Conservation (phyloP, 2,329 filamentous ascomycete species). For the Falciphora oryzae region DNA sequence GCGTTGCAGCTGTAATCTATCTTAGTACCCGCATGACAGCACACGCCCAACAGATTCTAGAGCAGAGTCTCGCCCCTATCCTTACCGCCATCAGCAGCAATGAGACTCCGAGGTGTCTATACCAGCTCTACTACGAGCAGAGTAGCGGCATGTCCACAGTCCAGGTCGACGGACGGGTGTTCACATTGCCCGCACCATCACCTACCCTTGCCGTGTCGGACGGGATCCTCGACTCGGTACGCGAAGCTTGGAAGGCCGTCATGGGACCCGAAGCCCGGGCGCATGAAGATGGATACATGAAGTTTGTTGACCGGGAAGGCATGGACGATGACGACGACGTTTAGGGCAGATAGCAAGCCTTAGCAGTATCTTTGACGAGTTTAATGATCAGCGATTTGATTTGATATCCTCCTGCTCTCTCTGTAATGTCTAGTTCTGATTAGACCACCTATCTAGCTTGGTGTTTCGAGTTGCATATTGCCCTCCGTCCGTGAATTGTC, state of each 20-base stretch:
- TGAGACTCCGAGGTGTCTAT: slow-evolving; percentile 32
- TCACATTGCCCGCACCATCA: slow-evolving; percentile 53
- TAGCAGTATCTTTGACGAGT: background rate
- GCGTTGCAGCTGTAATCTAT: slow-evolving; percentile 27
- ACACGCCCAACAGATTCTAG: slow-evolving; percentile 30
- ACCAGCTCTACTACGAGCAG: slow-evolving; percentile 53
- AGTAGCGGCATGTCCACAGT: slow-evolving; percentile 22
- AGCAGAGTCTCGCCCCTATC: slow-evolving; percentile 36
- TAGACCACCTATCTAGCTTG: background rate
- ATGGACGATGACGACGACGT: slow-evolving; percentile 51
- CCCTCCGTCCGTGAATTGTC: no score
- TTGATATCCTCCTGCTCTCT: background rate
- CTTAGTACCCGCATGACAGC: slow-evolving; percentile 31
- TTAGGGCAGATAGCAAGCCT: slow-evolving; percentile 26
- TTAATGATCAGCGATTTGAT: background rate
- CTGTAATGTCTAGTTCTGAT: background rate
- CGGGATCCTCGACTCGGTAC: slow-evolving; percentile 57
- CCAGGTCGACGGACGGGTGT: slow-evolving; percentile 34
- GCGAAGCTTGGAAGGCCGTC: slow-evolving; percentile 62
- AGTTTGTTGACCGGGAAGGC: slow-evolving; percentile 69
- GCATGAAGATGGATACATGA: slow-evolving; percentile 56
- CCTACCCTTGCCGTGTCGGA: slow-evolving; percentile 73
- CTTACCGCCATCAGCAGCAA: slow-evolving; percentile 22
- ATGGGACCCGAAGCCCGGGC: slow-evolving; percentile 44
- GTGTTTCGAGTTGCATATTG: no score